Conservation (phyloP, 441 rosid species). For the Aleurites moluccanus region DNA sequence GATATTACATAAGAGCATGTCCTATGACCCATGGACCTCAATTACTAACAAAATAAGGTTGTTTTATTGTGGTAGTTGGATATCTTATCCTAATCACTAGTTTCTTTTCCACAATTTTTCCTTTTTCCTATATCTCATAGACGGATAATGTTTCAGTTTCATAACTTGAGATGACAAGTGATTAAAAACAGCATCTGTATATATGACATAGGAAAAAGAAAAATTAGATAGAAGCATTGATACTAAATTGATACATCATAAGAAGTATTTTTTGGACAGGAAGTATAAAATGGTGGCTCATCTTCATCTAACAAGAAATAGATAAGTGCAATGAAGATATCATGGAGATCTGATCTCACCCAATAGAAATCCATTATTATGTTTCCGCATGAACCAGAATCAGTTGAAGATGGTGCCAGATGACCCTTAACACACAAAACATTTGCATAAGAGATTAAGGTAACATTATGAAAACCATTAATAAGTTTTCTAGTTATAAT, state of each 20-base stretch:
- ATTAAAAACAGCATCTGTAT: not conserved
- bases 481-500: constrained; percentile 10
- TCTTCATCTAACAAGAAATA: constrained; percentile 6
- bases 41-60: not conserved
- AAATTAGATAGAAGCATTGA: not conserved
- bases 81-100: not conserved
- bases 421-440: constrained; percentile 61
- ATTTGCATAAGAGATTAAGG: constrained; percentile 27
- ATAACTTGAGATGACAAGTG: not conserved
- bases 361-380: constrained; percentile 91
- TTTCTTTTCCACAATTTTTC: not conserved
- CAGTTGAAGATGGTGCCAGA: constrained; percentile 86
- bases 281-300: not conserved
- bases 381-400: constrained; percentile 96
- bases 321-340: constrained; percentile 10
- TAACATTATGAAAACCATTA: not conserved
- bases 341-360: constrained; percentile 51
- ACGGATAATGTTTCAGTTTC: not conserved
- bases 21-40: not conserved
- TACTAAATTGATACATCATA: not conserved
- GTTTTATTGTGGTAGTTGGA: too few species aligned
- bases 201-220: not conserved
- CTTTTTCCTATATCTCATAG: not conserved
- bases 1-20: constrained; percentile 7
- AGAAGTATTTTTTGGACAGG: not conserved